phyloP scores from a whole-genome alignment of 768 basidiomycete genomes.

The Serendipita sp. region DNA sequence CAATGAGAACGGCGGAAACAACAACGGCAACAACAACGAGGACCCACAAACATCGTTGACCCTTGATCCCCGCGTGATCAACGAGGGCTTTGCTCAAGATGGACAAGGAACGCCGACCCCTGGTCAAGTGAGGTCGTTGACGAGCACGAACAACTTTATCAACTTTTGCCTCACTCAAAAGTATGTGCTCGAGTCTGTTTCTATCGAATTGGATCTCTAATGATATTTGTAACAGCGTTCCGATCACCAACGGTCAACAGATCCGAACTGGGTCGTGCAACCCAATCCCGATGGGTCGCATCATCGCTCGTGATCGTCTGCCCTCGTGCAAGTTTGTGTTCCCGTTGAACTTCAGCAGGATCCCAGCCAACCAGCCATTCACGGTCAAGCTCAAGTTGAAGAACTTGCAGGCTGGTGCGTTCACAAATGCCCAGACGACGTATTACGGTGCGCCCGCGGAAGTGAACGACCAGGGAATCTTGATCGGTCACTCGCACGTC shows the following conservation, averaged over 20 bases:
- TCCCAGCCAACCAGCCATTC: conserved; percentile 19
- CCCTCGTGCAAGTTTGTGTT: conserved; percentile 15
- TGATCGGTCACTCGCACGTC: conserved; percentile 23
- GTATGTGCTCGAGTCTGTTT: background rate
- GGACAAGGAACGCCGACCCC: conserved; percentile 30
- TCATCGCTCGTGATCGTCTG: conserved; percentile 15
- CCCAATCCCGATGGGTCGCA: conserved; percentile 20
- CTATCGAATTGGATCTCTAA: background rate
- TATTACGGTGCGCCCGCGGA: conserved; percentile 19
- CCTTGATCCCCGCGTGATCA: conserved; percentile 37
- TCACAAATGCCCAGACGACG: conserved; percentile 18
- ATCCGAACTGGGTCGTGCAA: conserved; percentile 20
- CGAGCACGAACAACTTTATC: conserved; percentile 42
- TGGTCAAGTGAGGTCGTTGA: conserved; percentile 37
- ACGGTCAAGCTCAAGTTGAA: conserved; percentile 19
- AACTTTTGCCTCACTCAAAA: conserved; percentile 10
- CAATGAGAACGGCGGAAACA: conserved; percentile 20
- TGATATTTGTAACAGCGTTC: conserved; percentile 13
- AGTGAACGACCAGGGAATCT: conserved; percentile 17
- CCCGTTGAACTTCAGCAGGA: conserved; percentile 16
- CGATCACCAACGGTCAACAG: conserved; percentile 22
- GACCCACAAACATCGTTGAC: conserved; percentile 15
- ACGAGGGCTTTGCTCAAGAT: conserved; percentile 33
- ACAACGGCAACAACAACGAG: background rate
- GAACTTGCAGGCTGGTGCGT: conserved; percentile 16